Evolutionary conservation across 2,329 filamentous ascomycete genomes (phyloP).

Genomic region (Dothidotthia symphoricarpi): DNA sequence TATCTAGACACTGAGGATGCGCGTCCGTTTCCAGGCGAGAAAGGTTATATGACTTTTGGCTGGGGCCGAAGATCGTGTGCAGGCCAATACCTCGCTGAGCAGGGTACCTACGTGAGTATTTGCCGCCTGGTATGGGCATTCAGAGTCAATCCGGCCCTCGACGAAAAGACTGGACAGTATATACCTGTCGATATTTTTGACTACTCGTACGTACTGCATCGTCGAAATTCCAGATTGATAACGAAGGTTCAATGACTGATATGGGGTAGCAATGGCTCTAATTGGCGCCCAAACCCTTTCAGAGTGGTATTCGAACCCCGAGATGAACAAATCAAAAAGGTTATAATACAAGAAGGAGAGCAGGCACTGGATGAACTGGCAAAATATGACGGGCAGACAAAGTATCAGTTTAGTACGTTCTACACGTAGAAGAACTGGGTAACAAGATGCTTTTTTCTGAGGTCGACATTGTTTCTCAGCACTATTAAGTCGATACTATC

Average conservation of each 20-base stretch:
- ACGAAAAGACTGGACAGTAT: constrained; percentile 43
- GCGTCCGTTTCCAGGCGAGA: constrained; percentile 38
- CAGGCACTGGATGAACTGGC: constrained; percentile 53
- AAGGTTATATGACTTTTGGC: constrained; percentile 56
- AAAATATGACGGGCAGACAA: constrained; percentile 54
- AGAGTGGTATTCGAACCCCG: constrained; percentile 53
- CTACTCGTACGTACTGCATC: constrained; percentile 46
- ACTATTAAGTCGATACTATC: too few species aligned
- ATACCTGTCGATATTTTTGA: constrained; percentile 58
- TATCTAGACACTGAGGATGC: constrained; percentile 21
- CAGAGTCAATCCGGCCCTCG: constrained; percentile 45
- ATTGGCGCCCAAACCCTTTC: constrained; percentile 58
- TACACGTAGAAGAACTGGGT: too few species aligned
- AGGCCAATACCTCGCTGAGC: constrained; percentile 59
- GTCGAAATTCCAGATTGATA: background rate
- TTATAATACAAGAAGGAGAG: constrained; percentile 53
- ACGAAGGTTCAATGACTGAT: too few species aligned
- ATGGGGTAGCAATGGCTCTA: constrained; percentile 55
- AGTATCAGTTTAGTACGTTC: constrained; percentile 50
- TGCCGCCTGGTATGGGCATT: constrained; percentile 59
- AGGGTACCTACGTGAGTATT: constrained; percentile 59
- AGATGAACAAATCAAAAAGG: constrained; percentile 47
- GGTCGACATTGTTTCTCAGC: too few species aligned
- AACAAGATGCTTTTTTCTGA: too few species aligned
- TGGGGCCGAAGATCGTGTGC: constrained; percentile 58